phyloP scores from a whole-genome alignment of 768 basidiomycete genomes.

The Boletus subcaerulescens region DNA sequence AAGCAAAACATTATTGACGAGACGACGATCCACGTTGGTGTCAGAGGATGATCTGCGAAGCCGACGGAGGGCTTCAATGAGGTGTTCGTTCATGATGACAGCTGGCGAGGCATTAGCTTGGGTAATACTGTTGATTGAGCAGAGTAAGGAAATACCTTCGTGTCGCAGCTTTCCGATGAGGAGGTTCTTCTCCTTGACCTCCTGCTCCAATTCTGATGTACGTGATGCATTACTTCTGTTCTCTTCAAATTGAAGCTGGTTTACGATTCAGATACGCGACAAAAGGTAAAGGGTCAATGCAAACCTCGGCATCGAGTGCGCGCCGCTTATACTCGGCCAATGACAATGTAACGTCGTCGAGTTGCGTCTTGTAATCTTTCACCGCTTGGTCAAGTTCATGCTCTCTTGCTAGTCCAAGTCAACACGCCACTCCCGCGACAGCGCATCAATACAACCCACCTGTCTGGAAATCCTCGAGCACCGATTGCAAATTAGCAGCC shows the following conservation, averaged over 20 bases:
- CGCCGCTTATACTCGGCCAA: slow-evolving; percentile 90
- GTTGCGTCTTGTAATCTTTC: slow-evolving; percentile 74
- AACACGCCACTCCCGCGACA: not conserved
- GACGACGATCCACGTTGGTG: slow-evolving; percentile 87
- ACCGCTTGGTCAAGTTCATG: slow-evolving; percentile 85
- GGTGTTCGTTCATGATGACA: slow-evolving; percentile 95
- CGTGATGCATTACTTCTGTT: slow-evolving; percentile 61
- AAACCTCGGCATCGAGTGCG: slow-evolving; percentile 82
- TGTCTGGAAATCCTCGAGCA: slow-evolving; percentile 92
- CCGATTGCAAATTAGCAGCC: slow-evolving; percentile 81
- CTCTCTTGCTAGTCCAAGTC: slow-evolving; percentile 66
- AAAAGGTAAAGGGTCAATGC: slow-evolving; percentile 12
- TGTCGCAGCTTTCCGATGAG: slow-evolving; percentile 94
- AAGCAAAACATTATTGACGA: slow-evolving; percentile 92
- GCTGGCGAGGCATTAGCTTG: slow-evolving; percentile 42
- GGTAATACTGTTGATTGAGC: not conserved
- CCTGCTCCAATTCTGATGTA: slow-evolving; percentile 76
- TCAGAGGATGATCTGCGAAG: slow-evolving; percentile 79
- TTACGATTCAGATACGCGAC: slow-evolving; percentile 2
- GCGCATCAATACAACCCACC: slow-evolving; percentile 47
- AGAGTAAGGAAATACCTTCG: slow-evolving; percentile 62
- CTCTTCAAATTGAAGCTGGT: slow-evolving; percentile 73
- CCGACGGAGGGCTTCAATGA: slow-evolving; percentile 96
- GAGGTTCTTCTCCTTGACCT: slow-evolving; percentile 93
- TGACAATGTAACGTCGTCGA: slow-evolving; percentile 65